Base-by-base conservation (phyloP, 2,329 filamentous ascomycete species). In the Rugonectria rugulosa region DNA sequence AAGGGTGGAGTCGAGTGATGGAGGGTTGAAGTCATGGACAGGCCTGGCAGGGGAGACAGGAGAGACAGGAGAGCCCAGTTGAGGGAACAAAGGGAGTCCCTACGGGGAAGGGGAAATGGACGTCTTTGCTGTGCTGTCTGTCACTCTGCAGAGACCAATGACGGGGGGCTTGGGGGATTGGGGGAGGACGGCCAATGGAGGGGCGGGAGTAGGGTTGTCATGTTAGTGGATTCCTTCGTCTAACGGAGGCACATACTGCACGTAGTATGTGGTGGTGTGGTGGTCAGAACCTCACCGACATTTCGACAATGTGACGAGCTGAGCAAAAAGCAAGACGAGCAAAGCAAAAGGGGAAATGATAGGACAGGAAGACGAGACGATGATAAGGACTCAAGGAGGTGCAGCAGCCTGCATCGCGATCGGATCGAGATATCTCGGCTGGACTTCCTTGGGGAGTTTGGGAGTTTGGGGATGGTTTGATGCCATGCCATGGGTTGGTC, bases 1-100 rank as follows among this genome's bases (percentile, higher is more conserved):
- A 12, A 17, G 10, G 5, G 50, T 53, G 43, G 43, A 42, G 37
- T 41, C 29, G 4, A 6, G 3, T 4, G 7, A 43, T 53, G 51
- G 51, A 37, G 31, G 37, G 36, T 48, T 47, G n/a, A 53, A 42
- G 50, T 53, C 50, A 53, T 53, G 51, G 36, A 37, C 29, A 38
- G 27, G 19, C 40, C 48, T 44, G 34, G 40, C 38, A 52, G 23
- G 38, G 7, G 20, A 52, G 34, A 38, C 38, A 52, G 23, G 38
- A 11, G 20, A 32, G 12, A 21, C 23, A 21, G n/a, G 41, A 37
- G 34, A 41, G 20, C 29, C 36, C 37, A 27, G 12, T n/a, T 19
- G 36, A 41, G 43, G 5, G 43, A 47, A 42, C 26, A 17, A 19
- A 15, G 20, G 21, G 17, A 37, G 37, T 27, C 43, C 51, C 29